These are phyloP conservation scores for Quercus mongolica DNA, from an alignment of 306 rosid genomes.

Conservation along the genomic window DNA sequence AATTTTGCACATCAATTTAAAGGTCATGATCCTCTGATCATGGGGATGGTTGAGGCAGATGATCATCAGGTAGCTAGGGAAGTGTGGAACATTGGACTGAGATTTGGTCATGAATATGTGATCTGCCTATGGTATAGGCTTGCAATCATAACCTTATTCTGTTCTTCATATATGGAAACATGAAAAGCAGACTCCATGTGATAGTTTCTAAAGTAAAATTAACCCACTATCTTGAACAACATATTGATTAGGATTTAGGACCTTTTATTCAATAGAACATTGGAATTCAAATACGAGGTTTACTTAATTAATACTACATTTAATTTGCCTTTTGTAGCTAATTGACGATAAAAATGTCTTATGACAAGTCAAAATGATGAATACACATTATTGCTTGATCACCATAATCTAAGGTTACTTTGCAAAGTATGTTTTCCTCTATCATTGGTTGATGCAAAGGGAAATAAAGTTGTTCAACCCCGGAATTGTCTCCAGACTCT, in stretches of 20 bases:
- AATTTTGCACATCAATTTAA: constrained; percentile 14
- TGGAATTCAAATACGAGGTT: background rate
- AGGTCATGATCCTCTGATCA: constrained; percentile 24
- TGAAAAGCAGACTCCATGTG: constrained; percentile 52
- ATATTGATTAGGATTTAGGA: background rate
- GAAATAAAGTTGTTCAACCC: no score
- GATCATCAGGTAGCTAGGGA: background rate
- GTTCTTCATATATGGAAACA: constrained; percentile 38
- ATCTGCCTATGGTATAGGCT: constrained; percentile 46
- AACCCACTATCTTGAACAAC: background rate
- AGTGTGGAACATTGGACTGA: constrained; percentile 21
- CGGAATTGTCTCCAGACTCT: no score
- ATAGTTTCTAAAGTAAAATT: constrained; percentile 25
- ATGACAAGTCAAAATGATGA: no score
- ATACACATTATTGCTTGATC: no score
- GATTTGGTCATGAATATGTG: constrained; percentile 41
- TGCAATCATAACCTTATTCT: constrained; percentile 38
- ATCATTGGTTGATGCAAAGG: no score
- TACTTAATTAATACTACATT: no score
- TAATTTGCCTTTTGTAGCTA: no score
- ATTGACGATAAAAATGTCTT: no score
- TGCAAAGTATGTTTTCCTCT: no score
- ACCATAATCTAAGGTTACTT: no score
- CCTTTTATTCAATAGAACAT: background rate
- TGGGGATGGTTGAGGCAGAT: constrained; percentile 5